Conservation (phyloP, 768 basidiomycete genomes). For the Suillus alpinus region DNA sequence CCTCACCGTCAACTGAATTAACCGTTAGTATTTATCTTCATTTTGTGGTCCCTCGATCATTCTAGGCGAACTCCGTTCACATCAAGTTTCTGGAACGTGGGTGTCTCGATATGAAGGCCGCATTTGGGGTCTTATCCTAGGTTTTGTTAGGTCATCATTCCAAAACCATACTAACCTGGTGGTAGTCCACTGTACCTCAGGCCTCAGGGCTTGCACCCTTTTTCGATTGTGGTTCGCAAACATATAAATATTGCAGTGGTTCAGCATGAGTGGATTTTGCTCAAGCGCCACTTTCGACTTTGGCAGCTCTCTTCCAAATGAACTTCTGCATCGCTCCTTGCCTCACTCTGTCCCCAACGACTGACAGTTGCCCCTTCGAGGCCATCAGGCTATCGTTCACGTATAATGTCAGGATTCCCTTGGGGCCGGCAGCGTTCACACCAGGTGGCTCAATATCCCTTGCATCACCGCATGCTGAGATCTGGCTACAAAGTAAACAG, state of each 20-base stretch:
- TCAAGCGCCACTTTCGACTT: not conserved
- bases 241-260: not conserved
- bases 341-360: conserved; percentile 33
- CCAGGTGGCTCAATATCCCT: conserved; percentile 37
- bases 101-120: not conserved
- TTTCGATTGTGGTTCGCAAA: conserved; percentile 1
- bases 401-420: conserved; percentile 25
- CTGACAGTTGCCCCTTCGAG: conserved; percentile 36
- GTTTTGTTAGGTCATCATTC: not conserved
- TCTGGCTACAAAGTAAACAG: conserved; percentile 44
- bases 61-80: not conserved
- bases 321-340: conserved; percentile 27
- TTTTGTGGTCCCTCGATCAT: not conserved
- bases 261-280: not conserved
- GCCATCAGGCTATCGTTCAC: conserved; percentile 35
- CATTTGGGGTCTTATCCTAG: not conserved
- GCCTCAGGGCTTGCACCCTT: not conserved
- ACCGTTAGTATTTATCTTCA: conserved; percentile 3
- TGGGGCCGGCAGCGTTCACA: conserved; percentile 31
- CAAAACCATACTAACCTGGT: not conserved
- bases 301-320: conserved; percentile 13
- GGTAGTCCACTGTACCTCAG: not conserved
- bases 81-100: not conserved
- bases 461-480: conserved; percentile 42
- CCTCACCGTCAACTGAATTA: conserved; percentile 1